These are phyloP conservation scores for Capniomyces stellatus DNA, from an alignment of 371 early-diverging fungal species.

Conservation along the genomic window DNA sequence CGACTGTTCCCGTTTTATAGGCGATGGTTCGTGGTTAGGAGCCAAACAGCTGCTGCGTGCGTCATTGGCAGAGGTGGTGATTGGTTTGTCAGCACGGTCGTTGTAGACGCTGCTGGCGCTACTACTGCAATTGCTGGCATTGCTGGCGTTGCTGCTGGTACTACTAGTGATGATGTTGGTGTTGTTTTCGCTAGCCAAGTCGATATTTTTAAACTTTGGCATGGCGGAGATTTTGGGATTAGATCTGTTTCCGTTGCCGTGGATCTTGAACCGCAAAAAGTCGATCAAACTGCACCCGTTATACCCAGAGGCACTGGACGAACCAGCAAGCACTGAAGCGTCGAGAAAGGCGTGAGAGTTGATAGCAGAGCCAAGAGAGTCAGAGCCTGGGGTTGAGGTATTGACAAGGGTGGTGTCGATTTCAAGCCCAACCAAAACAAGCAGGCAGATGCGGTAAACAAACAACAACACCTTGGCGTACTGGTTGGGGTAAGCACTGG, in stretches of 20 bases:
- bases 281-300: not conserved
- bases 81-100: no score
- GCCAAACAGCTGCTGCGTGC: not conserved
- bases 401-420: not conserved
- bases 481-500: no score
- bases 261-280: not conserved
- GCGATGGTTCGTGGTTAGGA: not conserved
- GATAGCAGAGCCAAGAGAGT: not conserved
- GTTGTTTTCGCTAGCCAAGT: not conserved
- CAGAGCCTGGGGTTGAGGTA: not conserved
- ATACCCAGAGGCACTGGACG: not conserved
- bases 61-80: not conserved
- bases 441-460: not conserved
- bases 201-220: not conserved
- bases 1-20: not conserved
- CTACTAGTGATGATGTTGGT: not conserved
- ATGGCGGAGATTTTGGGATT: not conserved
- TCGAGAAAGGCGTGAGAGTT: not conserved
- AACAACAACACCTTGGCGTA: not conserved
- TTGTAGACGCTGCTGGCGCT: not conserved
- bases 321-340: not conserved
- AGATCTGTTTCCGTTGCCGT: not conserved
- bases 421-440: conserved; percentile 1
- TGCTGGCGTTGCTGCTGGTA: not conserved
- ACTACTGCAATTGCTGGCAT: not conserved